Evolutionary conservation across 164 flowering plant genomes (phyloP), one percentile per base, ranked within the genome.

Genomic region (grape (Vitis vinifera)): DNA sequence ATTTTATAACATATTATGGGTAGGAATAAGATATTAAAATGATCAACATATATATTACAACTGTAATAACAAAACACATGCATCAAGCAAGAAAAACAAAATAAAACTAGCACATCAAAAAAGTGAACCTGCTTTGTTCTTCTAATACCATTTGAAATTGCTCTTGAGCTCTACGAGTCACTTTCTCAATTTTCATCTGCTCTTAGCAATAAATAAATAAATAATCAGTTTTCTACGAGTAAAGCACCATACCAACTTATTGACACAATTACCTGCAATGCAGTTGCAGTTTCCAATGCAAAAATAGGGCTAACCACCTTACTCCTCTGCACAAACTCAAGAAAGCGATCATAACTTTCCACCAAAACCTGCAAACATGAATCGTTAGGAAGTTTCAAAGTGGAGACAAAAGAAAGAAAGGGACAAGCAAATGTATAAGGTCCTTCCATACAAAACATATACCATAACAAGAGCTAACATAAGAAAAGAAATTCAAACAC

Each of bases 241-340:
- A 48, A 15, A 52, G 12, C 12, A 59, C 1, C 51, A 64, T 8
- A 48, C 13, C 19, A 64, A 55, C 9, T 29, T 50, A 51, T 59
- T 65, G 58, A 69, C 8, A 71, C n/a, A 7, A 62, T 63, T 77
- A 96, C 99, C 98, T 96, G 99, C 80, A 96, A 80, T 63, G 89
- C 98, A 76, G 93, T 86, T 68, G 99, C 98, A 70, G 99, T 93
- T 81, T 93, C 99, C 75, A 87, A 76, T 31, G 99, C 97, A 86
- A 96, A 80, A 59, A 89, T 83, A 30, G 99, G 99, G 75, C 99
- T 96, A 75, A 96, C 84, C 68, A 93, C 95, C 79, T 82, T 90
- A 71, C 98, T 96, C 66, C 98, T 86, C 79, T 83, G 89, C 75
- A 93, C 62, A 79, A 91, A 89, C 68, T 93, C 97, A 47, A 87